Conservation (phyloP, 108 stramenopile genomes). For the Skeletonema costatum region DNA sequence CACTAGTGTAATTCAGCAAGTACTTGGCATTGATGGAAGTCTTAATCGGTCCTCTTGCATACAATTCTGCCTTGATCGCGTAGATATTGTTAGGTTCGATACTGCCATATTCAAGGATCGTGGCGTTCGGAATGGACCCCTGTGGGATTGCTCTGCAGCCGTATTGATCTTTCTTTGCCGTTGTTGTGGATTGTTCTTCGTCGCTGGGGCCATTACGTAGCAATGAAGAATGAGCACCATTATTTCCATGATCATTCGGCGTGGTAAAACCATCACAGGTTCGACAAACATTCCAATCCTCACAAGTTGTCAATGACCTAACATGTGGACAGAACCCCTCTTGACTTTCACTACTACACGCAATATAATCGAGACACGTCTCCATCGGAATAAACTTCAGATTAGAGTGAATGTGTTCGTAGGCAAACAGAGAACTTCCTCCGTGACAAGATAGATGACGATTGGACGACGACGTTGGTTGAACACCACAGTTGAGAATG, state of each 20-base stretch:
- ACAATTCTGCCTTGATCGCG: slow-evolving; percentile 71
- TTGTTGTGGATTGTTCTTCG: background rate
- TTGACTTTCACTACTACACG: slow-evolving; percentile 78
- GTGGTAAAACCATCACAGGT: slow-evolving; percentile 49
- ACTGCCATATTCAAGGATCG: slow-evolving; percentile 69
- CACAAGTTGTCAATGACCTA: slow-evolving; percentile 63
- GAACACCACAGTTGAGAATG: slow-evolving; percentile 53
- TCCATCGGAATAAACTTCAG: slow-evolving; percentile 72
- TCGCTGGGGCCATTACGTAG: slow-evolving; percentile 29
- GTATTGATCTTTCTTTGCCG: slow-evolving; percentile 30
- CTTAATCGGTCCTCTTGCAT: slow-evolving; percentile 64
- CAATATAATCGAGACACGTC: slow-evolving; percentile 83
- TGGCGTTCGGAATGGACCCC: slow-evolving; percentile 53
- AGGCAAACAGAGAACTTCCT: slow-evolving; percentile 63
- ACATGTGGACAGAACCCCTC: slow-evolving; percentile 79
- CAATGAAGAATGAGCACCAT: background rate
- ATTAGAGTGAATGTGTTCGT: slow-evolving; percentile 60
- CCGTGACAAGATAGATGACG: slow-evolving; percentile 61
- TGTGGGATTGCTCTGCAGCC: slow-evolving; percentile 40
- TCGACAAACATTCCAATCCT: slow-evolving; percentile 72
- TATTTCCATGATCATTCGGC: background rate
- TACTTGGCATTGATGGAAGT: slow-evolving; percentile 49
- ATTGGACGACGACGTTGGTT: background rate
- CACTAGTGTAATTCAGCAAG: slow-evolving; percentile 53
- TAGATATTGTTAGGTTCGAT: slow-evolving; percentile 45